Evolutionary conservation across 129 eudicot species (phyloP), one percentile per base, ranked within the genome.

Genomic region (Flaveria brownii): DNA sequence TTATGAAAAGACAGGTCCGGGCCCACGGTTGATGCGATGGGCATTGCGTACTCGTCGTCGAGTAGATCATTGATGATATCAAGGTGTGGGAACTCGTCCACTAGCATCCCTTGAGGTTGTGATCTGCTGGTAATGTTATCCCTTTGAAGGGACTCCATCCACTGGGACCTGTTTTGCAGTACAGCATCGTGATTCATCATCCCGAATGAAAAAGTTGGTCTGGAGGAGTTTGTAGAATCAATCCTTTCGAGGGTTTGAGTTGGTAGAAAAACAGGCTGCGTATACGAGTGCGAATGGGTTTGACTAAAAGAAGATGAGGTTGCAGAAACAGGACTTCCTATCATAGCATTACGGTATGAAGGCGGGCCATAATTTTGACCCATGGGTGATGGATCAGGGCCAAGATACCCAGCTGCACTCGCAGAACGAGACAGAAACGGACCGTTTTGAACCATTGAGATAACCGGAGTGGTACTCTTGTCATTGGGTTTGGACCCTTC

Each of bases 21-120:
- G 78, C 70, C 87, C 23, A 67, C 69, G 16, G 42, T 28, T 61
- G 69, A 63, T 63, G 69, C 69, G 4, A 63, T 63, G 4, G 90
- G 89, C 30, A 79, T 67, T 6, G 82, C 91, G 4, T 88, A 80
- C 80, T 91, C 97, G 33, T 95, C 99, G 12, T 89, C 96, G 7
- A 95, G 97, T 74, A 95, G 77, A 20, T 91, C 97, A 65, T 95
- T 95, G 68, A 95, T 95, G 67, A 95, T 95, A 78, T 95, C 99
- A 0, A 95, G 92, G 79, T 95, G 99, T 0, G 99, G 99, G 54
- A 95, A 95, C 43, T 91, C 99, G 33, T 95, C 99, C 0, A 87
- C 83, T 28, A 85, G 2, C 57, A 78, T 80, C 22, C 84, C 76
- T 17, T 90, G 92, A 68, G 79, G 73, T 47, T 76, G 96, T 1